phyloP scores from a whole-genome alignment of 257 asterid species.

The Jaltomata sinuosa region DNA sequence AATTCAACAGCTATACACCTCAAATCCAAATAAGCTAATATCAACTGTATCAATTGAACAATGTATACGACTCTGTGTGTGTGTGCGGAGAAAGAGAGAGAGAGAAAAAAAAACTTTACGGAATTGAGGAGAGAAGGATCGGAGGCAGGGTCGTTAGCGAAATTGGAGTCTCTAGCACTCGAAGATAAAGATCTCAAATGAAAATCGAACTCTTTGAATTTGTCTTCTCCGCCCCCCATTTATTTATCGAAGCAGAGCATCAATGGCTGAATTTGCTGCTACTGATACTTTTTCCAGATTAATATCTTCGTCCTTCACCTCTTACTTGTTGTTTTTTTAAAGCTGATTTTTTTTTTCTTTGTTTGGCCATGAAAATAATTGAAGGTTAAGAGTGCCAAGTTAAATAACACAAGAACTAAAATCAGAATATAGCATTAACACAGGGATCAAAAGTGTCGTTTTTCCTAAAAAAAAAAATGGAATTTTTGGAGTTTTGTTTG shows the following conservation, averaged over 20 bases:
- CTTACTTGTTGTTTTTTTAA: no score
- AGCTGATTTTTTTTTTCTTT: no score
- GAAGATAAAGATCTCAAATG: slow-evolving; percentile 75
- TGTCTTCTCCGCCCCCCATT: slow-evolving; percentile 22
- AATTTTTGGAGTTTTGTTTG: no score
- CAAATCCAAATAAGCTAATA: background rate
- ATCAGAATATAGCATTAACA: no score
- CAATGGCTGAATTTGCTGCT: no score
- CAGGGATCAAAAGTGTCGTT: no score
- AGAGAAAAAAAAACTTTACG: slow-evolving; percentile 12
- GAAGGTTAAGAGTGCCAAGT: no score
- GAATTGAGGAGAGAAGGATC: slow-evolving; percentile 70
- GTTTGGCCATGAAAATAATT: no score
- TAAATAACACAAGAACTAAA: no score
- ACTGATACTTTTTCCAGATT: no score
- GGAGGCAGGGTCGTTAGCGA: slow-evolving; percentile 56
- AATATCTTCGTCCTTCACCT: no score
- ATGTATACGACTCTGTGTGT: background rate
- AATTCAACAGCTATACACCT: background rate
- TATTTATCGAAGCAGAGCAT: background rate
- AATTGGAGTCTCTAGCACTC: slow-evolving; percentile 68
- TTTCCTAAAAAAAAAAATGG: no score
- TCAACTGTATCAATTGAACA: background rate
- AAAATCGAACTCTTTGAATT: slow-evolving; percentile 48
- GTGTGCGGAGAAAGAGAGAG: background rate